Evolutionary conservation across 768 basidiomycete species (phyloP).

Genomic region (Lanmaoa pseudosensibilis): DNA sequence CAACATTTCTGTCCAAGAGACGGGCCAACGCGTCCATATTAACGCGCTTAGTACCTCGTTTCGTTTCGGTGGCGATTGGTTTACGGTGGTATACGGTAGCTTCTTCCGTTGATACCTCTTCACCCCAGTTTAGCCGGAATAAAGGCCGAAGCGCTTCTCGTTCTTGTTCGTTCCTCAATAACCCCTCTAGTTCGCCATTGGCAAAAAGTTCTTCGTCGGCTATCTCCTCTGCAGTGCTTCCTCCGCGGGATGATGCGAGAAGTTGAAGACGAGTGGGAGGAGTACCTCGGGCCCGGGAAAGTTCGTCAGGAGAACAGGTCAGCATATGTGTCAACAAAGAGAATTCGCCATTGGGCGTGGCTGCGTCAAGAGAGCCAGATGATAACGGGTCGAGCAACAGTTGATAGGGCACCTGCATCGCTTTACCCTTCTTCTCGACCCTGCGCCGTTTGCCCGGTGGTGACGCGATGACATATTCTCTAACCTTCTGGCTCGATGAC

Average conservation of each 20-base stretch:
- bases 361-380: slow-evolving; percentile 21
- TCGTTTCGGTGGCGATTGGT: slow-evolving; percentile 16
- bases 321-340: slow-evolving; percentile 56
- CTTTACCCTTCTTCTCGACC: slow-evolving; percentile 19
- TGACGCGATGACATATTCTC: neutral
- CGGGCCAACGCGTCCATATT: slow-evolving; percentile 57
- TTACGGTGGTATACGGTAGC: neutral
- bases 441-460: slow-evolving; percentile 35
- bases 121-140: slow-evolving; percentile 40
- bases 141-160: slow-evolving; percentile 40
- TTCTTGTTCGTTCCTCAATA: slow-evolving; percentile 57
- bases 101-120: slow-evolving; percentile 30
- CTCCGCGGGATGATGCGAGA: slow-evolving; percentile 58
- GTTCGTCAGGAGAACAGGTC: slow-evolving; percentile 38
- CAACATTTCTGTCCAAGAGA: slow-evolving; percentile 42
- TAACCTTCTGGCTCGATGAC: slow-evolving; percentile 1
- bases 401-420: slow-evolving; percentile 48
- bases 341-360: slow-evolving; percentile 12
- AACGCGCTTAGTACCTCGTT: slow-evolving; percentile 42
- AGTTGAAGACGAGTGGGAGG: slow-evolving; percentile 67
- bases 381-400: slow-evolving; percentile 63
- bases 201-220: slow-evolving; percentile 71
- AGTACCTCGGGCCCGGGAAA: slow-evolving; percentile 25
- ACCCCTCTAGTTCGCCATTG: slow-evolving; percentile 63
- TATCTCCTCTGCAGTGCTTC: slow-evolving; percentile 49